These are phyloP conservation scores for Rhizophora mangle DNA, from an alignment of 345 rosid species.

Conservation along the genomic window DNA sequence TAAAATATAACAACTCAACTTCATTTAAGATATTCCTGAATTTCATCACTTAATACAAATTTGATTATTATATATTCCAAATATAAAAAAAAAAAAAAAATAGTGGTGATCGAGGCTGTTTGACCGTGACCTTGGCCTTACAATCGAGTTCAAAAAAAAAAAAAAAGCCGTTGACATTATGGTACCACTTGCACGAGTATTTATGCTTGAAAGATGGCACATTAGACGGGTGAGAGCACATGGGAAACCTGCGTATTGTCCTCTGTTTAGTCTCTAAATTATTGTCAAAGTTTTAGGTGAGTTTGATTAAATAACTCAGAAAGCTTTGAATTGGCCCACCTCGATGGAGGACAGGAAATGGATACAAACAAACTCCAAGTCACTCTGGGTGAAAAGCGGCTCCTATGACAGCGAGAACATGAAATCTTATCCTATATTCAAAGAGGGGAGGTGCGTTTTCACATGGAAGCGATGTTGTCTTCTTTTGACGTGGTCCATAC, in stretches of 20 bases:
- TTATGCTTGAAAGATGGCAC: too few species aligned
- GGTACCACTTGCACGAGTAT: background rate
- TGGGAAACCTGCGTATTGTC: too few species aligned
- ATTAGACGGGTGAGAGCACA: too few species aligned
- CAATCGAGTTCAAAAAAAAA: background rate
- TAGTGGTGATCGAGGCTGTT: too few species aligned
- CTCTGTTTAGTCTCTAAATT: slow-evolving; percentile 10
- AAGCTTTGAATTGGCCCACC: background rate
- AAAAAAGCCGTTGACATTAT: slow-evolving; percentile 20
- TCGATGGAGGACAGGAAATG: background rate
- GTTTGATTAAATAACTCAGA: background rate
- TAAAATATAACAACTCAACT: too few species aligned
- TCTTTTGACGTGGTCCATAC: background rate
- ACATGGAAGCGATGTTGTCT: background rate
- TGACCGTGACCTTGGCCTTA: too few species aligned
- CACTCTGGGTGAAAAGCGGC: background rate
- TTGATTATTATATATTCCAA: too few species aligned
- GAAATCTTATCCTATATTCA: background rate
- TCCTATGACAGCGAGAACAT: background rate
- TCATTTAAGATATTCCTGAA: too few species aligned
- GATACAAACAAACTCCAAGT: background rate
- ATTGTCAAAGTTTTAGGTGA: slow-evolving; percentile 1
- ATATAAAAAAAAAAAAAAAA: too few species aligned
- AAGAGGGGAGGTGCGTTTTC: background rate
- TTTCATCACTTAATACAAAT: too few species aligned